Conservation (phyloP, 2,329 filamentous ascomycete species). For the Thermothelomyces thermophilus region DNA sequence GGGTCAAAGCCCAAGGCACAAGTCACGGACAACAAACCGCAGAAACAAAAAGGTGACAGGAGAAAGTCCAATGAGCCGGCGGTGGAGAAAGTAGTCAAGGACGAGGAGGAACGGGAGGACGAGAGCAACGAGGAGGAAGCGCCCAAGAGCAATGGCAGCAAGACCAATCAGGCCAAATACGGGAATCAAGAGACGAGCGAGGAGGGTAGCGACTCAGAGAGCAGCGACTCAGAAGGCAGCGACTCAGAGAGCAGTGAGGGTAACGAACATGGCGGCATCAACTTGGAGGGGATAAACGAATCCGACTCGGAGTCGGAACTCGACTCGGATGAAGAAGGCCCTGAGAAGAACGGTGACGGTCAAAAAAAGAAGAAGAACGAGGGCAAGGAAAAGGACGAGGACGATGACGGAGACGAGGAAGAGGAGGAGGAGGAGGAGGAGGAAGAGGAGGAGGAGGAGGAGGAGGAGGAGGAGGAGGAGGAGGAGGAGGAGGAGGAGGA, state of each 20-base stretch:
- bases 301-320: conserved; percentile 61
- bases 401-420: conserved; percentile 69
- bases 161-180: conserved; percentile 26
- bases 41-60: conserved; percentile 14
- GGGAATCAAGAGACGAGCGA: conserved; percentile 27
- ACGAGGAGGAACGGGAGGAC: conserved; percentile 35
- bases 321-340: conserved; percentile 58
- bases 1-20: conserved; percentile 14
- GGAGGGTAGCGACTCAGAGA: conserved; percentile 31
- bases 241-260: too few relatives aligned
- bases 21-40: conserved; percentile 8
- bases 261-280: conserved; percentile 35
- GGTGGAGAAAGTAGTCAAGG: conserved; percentile 23
- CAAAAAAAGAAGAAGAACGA: too few relatives aligned
- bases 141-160: conserved; percentile 21
- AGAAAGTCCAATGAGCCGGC: conserved; percentile 24
- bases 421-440: conserved; percentile 74
- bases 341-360: conserved; percentile 26
- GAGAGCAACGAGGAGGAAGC: conserved; percentile 31
- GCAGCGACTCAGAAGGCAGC: conserved; percentile 34
- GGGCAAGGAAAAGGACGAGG: conserved; percentile 51
- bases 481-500: conserved; percentile 55
- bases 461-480: too few relatives aligned
- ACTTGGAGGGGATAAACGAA: conserved; percentile 52
- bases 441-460: conserved; percentile 52